phyloP scores from a whole-genome alignment of 2,329 filamentous ascomycete genomes.

The Alternaria brassicicola region DNA sequence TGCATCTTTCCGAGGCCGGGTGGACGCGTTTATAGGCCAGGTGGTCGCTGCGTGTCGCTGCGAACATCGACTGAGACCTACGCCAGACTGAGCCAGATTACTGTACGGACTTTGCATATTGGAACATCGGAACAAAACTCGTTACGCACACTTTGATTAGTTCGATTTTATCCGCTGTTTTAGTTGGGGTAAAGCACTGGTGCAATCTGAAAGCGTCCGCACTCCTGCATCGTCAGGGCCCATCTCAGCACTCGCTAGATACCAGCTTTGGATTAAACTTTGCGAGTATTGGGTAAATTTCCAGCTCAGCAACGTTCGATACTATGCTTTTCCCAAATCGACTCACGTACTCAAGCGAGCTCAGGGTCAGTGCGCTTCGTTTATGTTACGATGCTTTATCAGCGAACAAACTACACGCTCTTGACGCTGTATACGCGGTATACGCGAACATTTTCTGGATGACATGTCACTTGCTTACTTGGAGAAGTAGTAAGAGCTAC shows the following conservation, averaged over 20 bases:
- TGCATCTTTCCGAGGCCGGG: neutral
- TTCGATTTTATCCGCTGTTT: neutral
- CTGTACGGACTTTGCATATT: neutral
- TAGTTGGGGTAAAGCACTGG: neutral
- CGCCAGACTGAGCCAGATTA: neutral
- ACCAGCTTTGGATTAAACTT: neutral
- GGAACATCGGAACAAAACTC: neutral
- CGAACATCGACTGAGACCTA: neutral
- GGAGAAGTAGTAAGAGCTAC: neutral
- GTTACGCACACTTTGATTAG: neutral
- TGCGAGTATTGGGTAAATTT: neutral
- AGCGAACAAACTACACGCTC: constrained; percentile 18
- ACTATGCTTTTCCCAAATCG: neutral
- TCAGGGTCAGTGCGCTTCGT: neutral
- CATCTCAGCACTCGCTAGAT: neutral
- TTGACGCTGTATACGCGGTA: constrained; percentile 28
- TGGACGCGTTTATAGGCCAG: neutral
- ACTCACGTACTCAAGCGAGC: neutral
- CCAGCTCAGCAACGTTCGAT: neutral
- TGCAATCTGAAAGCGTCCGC: neutral
- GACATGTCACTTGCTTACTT: neutral
- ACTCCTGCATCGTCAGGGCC: neutral
- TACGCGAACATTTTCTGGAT: constrained; percentile 9
- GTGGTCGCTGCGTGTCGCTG: neutral
- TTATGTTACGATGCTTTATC: neutral